phyloP scores from a whole-genome alignment of 1,284 basidiomycete genomes.

The Termitomyces sp. region DNA sequence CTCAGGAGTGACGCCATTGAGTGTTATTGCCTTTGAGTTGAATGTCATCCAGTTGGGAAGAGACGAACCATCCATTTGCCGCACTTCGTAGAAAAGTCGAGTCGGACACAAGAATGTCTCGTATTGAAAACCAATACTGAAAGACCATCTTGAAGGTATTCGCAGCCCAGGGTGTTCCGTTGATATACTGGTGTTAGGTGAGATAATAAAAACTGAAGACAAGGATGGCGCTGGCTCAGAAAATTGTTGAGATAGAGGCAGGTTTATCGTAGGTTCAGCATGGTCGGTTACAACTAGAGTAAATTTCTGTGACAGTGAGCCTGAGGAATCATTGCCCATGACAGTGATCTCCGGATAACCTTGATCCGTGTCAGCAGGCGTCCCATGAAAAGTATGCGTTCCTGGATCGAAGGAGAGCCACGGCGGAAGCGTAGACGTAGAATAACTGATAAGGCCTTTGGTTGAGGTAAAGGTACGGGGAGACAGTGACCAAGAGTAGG shows the following conservation, averaged over 20 bases:
- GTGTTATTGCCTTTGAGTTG: slow-evolving; percentile 61
- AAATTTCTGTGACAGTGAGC: slow-evolving; percentile 47
- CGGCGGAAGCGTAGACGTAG: slow-evolving; percentile 45
- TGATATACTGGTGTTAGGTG: slow-evolving; percentile 49
- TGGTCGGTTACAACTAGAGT: slow-evolving; percentile 58
- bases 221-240: slow-evolving; percentile 51
- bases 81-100: slow-evolving; percentile 63
- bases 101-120: slow-evolving; percentile 53
- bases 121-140: slow-evolving; percentile 80
- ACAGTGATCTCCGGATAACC: slow-evolving; percentile 53
- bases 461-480: slow-evolving; percentile 53
- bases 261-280: slow-evolving; percentile 49
- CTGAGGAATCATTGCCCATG: slow-evolving; percentile 45
- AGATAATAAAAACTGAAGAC: slow-evolving; percentile 62
- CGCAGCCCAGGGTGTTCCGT: slow-evolving; percentile 59
- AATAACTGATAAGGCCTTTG: slow-evolving; percentile 39
- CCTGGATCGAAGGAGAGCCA: slow-evolving; percentile 65
- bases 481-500: slow-evolving; percentile 64
- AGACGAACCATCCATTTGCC: slow-evolving; percentile 58
- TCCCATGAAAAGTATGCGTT: slow-evolving; percentile 47
- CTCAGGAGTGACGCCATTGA: slow-evolving; percentile 73
- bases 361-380: slow-evolving; percentile 49
- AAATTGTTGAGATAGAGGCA: slow-evolving; percentile 61
- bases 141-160: slow-evolving; percentile 83
- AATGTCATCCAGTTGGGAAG: slow-evolving; percentile 80